These are phyloP conservation scores for Harringtonia lauricola DNA, from an alignment of 2,329 filamentous ascomycete genomes.

Conservation along the genomic window DNA sequence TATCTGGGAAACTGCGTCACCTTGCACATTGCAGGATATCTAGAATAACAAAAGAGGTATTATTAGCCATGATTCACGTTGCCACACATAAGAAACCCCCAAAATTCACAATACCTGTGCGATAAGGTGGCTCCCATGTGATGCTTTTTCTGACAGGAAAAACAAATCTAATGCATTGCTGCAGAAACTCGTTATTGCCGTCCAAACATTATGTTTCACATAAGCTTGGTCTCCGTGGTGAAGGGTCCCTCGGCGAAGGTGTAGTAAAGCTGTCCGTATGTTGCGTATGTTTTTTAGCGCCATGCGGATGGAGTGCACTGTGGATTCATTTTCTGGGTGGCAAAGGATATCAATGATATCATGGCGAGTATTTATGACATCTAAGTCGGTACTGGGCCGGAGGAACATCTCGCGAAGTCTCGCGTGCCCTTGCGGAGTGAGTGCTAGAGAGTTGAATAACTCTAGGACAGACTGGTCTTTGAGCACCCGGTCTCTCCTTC, in stretches of 20 bases:
- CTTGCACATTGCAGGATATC: constrained; percentile 37
- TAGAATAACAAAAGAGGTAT: constrained; percentile 26
- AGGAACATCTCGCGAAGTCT: constrained; percentile 72
- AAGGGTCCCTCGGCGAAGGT: constrained; percentile 69
- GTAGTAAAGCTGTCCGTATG: constrained; percentile 55
- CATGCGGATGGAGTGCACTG: constrained; percentile 43
- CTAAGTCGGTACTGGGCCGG: constrained; percentile 59
- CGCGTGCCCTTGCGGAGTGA: constrained; percentile 67
- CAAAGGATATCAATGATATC: constrained; percentile 56
- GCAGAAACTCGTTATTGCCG: constrained; percentile 59
- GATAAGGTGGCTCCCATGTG: constrained; percentile 35
- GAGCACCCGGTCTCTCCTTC: constrained; percentile 47
- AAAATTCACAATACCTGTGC: not conserved
- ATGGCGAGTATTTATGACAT: constrained; percentile 61
- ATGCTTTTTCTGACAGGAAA: not conserved
- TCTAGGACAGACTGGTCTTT: constrained; percentile 79
- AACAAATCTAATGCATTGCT: constrained; percentile 59
- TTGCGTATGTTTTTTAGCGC: constrained; percentile 65
- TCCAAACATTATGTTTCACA: constrained; percentile 61
- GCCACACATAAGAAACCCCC: too few relatives aligned
- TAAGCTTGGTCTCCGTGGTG: constrained; percentile 33
- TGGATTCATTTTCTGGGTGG: constrained; percentile 52
- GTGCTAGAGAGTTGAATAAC: constrained; percentile 63
- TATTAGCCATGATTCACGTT: not conserved
- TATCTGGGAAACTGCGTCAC: constrained; percentile 45